These are phyloP conservation scores for Nitzschia palea DNA, from an alignment of 108 stramenopile genomes.

Conservation along the genomic window DNA sequence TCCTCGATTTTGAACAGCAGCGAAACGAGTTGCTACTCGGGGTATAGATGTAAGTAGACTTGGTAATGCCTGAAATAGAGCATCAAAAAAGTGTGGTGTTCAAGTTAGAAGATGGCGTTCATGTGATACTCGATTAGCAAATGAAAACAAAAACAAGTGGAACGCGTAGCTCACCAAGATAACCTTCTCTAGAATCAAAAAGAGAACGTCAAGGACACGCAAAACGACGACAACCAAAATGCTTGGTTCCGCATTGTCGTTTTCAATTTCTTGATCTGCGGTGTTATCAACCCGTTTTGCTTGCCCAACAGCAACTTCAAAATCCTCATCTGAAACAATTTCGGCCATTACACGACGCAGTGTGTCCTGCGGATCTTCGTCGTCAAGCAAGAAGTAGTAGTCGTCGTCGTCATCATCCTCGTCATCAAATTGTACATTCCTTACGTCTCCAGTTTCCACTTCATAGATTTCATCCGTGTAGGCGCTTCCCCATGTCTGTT, in stretches of 20 bases:
- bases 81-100: neutral
- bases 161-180: conserved; percentile 37
- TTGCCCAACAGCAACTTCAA: conserved; percentile 54
- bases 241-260: conserved; percentile 37
- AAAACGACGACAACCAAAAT: conserved; percentile 39
- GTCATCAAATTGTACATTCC: neutral
- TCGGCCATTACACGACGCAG: conserved; percentile 47
- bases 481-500: conserved; percentile 32
- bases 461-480: neutral
- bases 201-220: conserved; percentile 61
- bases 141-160: neutral
- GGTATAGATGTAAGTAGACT: neutral
- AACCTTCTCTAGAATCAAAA: conserved; percentile 69
- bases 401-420: neutral
- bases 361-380: conserved; percentile 12
- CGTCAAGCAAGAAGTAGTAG: neutral
- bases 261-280: conserved; percentile 20
- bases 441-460: neutral
- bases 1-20: neutral
- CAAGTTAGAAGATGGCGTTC: no score
- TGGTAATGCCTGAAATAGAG: conserved; percentile 3
- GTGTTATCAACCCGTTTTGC: conserved; percentile 42
- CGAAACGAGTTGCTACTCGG: neutral
- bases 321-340: conserved; percentile 66
- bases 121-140: no score